Evolutionary conservation across 371 early-diverging fungal genomes (phyloP).

Genomic region (Mucor irregularis): DNA sequence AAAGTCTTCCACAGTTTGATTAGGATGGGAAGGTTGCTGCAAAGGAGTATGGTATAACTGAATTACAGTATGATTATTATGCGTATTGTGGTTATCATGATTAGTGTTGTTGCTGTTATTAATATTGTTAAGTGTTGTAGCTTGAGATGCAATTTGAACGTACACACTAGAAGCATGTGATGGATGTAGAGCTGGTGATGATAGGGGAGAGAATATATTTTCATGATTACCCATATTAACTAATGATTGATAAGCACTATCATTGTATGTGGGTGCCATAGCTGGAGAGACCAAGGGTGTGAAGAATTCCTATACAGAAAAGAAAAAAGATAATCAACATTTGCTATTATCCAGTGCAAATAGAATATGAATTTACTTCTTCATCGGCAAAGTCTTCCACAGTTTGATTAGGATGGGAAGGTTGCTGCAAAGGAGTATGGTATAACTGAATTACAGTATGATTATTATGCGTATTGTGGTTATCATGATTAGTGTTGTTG

Average conservation of each 20-base stretch:
- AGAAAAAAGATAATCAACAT: background rate
- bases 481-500: background rate
- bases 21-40: constrained; percentile 15
- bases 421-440: constrained; percentile 31
- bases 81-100: no score
- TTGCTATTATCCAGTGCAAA: background rate
- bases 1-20: constrained; percentile 12
- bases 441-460: constrained; percentile 1
- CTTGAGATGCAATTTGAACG: constrained; percentile 34
- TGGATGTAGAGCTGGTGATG: constrained; percentile 71
- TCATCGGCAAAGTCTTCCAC: constrained; percentile 33
- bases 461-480: no score
- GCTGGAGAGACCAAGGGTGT: constrained; percentile 76
- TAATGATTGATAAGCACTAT: constrained; percentile 35
- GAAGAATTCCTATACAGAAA: constrained; percentile 51
- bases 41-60: constrained; percentile 28
- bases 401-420: background rate
- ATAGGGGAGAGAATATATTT: constrained; percentile 60
- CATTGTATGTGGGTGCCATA: constrained; percentile 67
- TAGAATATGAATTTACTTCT: constrained; percentile 27
- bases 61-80: background rate
- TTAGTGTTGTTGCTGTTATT: background rate
- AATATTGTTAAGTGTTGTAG: constrained; percentile 9
- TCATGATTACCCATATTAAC: constrained; percentile 29
- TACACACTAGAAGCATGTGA: no score